Evolutionary conservation across 164 flowering plant species (phyloP).

Genomic region (Magnolia sinica): DNA sequence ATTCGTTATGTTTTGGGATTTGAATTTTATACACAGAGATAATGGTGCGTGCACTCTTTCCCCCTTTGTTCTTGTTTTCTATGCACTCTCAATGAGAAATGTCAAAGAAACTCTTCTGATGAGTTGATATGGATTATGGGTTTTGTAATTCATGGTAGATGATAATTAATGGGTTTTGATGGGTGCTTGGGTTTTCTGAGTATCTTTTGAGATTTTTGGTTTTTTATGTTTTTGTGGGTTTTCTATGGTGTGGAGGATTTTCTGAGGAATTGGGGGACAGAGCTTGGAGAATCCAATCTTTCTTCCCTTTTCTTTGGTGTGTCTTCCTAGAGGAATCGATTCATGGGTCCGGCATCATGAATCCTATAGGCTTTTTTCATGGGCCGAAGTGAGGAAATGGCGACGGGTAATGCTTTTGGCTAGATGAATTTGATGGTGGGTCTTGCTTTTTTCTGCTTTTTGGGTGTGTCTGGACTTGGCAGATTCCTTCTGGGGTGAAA

Average conservation of each 20-base stretch:
- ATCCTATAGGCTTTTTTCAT: background rate
- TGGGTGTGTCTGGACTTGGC: background rate
- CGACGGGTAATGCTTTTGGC: background rate
- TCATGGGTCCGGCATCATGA: constrained; percentile 3
- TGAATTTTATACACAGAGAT: constrained; percentile 2
- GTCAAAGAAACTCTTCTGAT: background rate
- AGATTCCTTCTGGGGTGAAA: background rate
- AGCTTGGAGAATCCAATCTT: background rate
- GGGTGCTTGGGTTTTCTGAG: background rate
- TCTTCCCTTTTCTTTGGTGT: background rate
- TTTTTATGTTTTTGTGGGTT: background rate
- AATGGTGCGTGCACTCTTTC: background rate
- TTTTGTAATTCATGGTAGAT: background rate
- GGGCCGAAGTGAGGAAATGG: background rate
- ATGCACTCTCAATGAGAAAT: background rate
- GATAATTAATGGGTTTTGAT: background rate
- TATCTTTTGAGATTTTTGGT: background rate
- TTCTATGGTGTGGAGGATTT: background rate
- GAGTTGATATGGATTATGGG: background rate
- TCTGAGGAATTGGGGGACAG: background rate
- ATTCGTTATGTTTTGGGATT: background rate
- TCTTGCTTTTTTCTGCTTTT: constrained; percentile 2
- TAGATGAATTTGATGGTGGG: background rate
- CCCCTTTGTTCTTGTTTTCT: background rate
- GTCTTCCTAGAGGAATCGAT: constrained; percentile 1